A percentile compares a stretch with the other conserved stretches of the same genome.
Conservation (phyloP, 2,329 filamentous ascomycete species). For the Aureobasidium sp. region DNA sequence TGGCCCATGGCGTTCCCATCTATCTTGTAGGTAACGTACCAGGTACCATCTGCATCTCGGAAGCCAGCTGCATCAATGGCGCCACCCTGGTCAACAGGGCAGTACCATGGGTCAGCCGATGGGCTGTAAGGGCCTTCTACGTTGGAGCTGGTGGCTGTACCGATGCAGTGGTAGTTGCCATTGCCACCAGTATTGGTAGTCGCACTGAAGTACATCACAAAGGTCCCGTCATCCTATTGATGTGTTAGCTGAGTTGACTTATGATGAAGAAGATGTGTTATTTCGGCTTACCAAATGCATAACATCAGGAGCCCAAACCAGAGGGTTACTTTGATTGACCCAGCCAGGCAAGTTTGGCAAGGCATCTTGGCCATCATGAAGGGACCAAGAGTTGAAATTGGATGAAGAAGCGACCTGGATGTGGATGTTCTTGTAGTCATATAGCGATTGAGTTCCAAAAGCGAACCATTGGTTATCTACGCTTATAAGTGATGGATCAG, state of each 20-base stretch:
- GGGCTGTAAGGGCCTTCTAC: constrained; percentile 24
- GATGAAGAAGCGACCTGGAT: constrained; percentile 30
- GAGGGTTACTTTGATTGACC: constrained; percentile 21
- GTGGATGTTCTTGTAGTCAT: constrained; percentile 22
- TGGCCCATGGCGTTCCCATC: constrained; percentile 25
- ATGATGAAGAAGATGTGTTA: background rate
- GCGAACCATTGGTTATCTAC: constrained; percentile 33
- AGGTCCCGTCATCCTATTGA: constrained; percentile 21
- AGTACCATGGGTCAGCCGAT: constrained; percentile 21
- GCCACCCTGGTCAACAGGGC: constrained; percentile 24
- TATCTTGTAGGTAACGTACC: constrained; percentile 26
- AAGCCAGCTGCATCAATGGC: constrained; percentile 26
- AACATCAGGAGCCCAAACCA: constrained; percentile 33
- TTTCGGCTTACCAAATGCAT: constrained; percentile 18
- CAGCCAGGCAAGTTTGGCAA: constrained; percentile 26
- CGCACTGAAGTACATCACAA: constrained; percentile 26
- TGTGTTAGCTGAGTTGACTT: background rate
- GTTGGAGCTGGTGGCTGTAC: constrained; percentile 21
- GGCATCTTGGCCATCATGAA: constrained; percentile 26
- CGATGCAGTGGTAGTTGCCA: constrained; percentile 24
- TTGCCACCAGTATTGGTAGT: constrained; percentile 20
- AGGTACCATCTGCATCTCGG: constrained; percentile 20
- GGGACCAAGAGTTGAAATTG: constrained; percentile 28
- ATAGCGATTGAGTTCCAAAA: constrained; percentile 27
- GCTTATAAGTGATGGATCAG: constrained; percentile 29